Conservation (phyloP, 257 asterid species). For the Plantago major region DNA sequence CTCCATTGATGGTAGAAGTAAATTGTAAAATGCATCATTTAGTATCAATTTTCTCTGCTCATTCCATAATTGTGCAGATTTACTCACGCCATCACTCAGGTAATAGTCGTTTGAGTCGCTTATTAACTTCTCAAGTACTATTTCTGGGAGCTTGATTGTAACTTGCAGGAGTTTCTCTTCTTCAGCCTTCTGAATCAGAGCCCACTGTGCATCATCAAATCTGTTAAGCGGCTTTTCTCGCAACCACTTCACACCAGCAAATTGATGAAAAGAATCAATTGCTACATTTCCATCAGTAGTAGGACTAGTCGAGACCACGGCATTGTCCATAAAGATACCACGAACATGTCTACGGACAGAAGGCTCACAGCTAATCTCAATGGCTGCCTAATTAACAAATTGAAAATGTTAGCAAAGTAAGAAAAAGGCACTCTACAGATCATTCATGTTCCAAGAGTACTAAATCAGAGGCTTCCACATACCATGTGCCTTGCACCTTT, state of each 20-base stretch:
- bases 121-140: slow-evolving; percentile 61
- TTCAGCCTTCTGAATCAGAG: slow-evolving; percentile 93
- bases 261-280: slow-evolving; percentile 86
- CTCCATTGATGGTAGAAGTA: slow-evolving; percentile 87
- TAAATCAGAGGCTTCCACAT: slow-evolving; percentile 19
- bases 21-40: slow-evolving; percentile 64
- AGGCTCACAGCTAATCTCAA: slow-evolving; percentile 96
- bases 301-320: slow-evolving; percentile 81
- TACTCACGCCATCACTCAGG: slow-evolving; percentile 96
- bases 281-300: slow-evolving; percentile 81
- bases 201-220: slow-evolving; percentile 95
- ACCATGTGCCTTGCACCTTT: slow-evolving; percentile 99
- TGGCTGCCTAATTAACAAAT: slow-evolving; percentile 69
- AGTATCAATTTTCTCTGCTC: slow-evolving; percentile 91
- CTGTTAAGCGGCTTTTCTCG: slow-evolving; percentile 75
- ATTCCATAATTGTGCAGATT: slow-evolving; percentile 96
- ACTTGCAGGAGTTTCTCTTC: slow-evolving; percentile 93
- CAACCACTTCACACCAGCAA: slow-evolving; percentile 92
- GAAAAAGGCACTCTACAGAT: neutral
- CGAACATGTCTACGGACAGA: slow-evolving; percentile 88
- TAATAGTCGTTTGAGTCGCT: slow-evolving; percentile 76
- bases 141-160: slow-evolving; percentile 70
- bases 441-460: slow-evolving; percentile 3
- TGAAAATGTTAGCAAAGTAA: slow-evolving; percentile 11
- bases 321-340: slow-evolving; percentile 75